Evolutionary conservation across 768 basidiomycete species (phyloP).

Genomic region (Mrakia hoshinonis): DNA sequence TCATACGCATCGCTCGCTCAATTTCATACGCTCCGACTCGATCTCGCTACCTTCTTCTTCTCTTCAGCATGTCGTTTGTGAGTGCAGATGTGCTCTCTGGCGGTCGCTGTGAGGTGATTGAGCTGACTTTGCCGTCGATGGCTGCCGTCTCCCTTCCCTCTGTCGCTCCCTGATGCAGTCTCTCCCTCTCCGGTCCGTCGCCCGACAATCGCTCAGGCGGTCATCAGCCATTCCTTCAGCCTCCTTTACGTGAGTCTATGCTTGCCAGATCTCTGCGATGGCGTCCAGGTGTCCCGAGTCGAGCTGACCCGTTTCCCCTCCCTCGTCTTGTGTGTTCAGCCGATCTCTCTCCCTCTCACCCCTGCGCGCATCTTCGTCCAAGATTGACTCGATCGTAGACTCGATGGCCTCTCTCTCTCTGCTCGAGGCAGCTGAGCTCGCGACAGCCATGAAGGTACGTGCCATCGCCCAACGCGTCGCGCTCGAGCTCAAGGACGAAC

Average conservation of each 20-base stretch:
- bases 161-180: background rate
- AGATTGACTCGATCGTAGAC: constrained; percentile 75
- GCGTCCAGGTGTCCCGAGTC: background rate
- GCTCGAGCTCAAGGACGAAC: background rate
- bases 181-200: constrained; percentile 12
- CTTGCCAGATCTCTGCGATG: background rate
- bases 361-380: constrained; percentile 46
- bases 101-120: background rate
- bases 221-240: background rate
- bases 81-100: background rate
- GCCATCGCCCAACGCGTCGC: constrained; percentile 16
- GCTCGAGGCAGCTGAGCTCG: constrained; percentile 90
- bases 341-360: constrained; percentile 25
- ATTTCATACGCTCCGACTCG: background rate
- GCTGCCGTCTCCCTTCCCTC: background rate
- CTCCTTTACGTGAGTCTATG: background rate
- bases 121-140: background rate
- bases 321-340: background rate
- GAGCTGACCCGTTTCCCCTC: background rate
- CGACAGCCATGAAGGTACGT: constrained; percentile 74
- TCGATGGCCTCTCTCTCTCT: constrained; percentile 81
- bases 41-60: background rate
- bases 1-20: background rate
- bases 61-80: constrained; percentile 23
- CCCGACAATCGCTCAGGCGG: background rate